Evolutionary conservation across 257 asterid genomes (phyloP).

Genomic region (Solanum okadae): DNA sequence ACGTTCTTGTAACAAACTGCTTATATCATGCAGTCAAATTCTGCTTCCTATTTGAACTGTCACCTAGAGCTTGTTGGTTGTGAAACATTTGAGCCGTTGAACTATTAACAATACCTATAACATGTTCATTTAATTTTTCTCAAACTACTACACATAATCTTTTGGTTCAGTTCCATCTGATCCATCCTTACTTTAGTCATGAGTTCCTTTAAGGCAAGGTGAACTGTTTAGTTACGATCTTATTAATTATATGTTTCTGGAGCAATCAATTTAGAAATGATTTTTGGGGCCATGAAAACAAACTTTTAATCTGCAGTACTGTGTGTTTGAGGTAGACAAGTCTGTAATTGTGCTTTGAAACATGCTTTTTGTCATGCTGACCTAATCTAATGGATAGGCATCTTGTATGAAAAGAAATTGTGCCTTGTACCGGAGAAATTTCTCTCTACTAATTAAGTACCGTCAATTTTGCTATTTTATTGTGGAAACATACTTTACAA

Average conservation of each 20-base stretch:
- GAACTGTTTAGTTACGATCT: neutral
- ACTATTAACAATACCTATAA: neutral
- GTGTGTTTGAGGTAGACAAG: neutral
- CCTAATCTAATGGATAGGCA: neutral
- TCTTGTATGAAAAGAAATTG: neutral
- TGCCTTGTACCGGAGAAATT: neutral
- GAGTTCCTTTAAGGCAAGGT: neutral
- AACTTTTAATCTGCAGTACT: neutral
- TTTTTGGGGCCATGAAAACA: neutral
- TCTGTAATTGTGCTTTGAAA: neutral
- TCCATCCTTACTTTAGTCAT: neutral
- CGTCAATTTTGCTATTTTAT: neutral
- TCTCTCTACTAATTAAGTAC: neutral
- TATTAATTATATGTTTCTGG: neutral
- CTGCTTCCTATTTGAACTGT: neutral
- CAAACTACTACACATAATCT: neutral
- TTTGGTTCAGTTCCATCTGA: neutral
- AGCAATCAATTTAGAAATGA: neutral
- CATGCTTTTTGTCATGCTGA: neutral
- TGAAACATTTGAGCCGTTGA: neutral
- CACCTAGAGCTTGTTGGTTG: neutral
- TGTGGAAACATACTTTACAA: neutral
- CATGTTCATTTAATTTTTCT: neutral
- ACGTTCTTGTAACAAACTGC: neutral
- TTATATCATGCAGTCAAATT: neutral